Conservation (phyloP, 305 asterid species). For the Fraxinus paxiana region DNA sequence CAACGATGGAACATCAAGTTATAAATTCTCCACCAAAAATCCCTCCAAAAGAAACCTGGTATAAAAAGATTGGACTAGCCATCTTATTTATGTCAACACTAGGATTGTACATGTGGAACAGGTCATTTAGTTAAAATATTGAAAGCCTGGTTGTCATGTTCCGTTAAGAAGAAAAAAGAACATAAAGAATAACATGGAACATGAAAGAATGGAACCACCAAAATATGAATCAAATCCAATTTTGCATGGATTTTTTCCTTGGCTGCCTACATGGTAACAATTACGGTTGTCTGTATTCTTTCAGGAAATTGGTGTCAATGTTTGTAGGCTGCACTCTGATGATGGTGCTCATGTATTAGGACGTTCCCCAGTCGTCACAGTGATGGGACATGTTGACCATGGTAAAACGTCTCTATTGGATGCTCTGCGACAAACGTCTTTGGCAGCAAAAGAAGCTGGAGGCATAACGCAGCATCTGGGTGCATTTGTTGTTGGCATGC, state of each 20-base stretch:
- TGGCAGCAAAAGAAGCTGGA: conserved; percentile 97
- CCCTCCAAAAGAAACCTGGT: not conserved
- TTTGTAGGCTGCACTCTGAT: conserved; percentile 61
- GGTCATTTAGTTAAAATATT: not conserved
- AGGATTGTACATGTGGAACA: conserved; percentile 1
- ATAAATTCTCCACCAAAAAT: not conserved
- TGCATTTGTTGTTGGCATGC: conserved; percentile 93
- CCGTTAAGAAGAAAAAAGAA: not conserved
- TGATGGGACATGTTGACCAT: conserved; percentile 99
- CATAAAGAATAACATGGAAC: not conserved
- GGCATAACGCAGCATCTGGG: conserved; percentile 98
- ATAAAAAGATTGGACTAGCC: not conserved
- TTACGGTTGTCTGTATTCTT: conserved; percentile 20
- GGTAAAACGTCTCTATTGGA: conserved; percentile 94
- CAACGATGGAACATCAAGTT: not conserved
- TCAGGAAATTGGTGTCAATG: conserved; percentile 88
- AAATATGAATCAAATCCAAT: conserved; percentile 4
- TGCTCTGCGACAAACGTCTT: conserved; percentile 81
- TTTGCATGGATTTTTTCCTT: not conserved
- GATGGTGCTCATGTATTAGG: conserved; percentile 59
- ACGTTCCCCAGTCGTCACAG: conserved; percentile 95
- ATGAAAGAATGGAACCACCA: not conserved
- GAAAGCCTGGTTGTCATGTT: not conserved
- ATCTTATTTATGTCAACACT: conserved; percentile 2
- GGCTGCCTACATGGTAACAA: conserved; percentile 12